A percentile compares a stretch with the other conserved stretches of the same genome.
Evolutionary conservation across 768 basidiomycete genomes (phyloP).

Genomic region (Pholiota microspora): DNA sequence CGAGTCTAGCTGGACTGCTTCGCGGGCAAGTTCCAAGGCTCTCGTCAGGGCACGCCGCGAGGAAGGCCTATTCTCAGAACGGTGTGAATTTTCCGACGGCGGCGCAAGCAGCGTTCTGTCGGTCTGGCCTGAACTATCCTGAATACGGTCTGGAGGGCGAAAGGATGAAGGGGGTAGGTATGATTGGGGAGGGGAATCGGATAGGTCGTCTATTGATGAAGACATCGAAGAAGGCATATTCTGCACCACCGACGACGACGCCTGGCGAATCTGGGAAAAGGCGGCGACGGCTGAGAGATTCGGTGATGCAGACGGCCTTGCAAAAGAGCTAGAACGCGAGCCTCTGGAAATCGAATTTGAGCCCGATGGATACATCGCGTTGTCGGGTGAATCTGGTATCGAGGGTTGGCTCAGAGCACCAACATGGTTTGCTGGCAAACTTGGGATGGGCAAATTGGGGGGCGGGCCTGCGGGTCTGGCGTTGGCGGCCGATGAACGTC

Average conservation of each 20-base stretch:
- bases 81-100: conserved; percentile 29
- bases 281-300: conserved; percentile 58
- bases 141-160: conserved; percentile 23
- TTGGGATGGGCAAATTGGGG: conserved; percentile 73
- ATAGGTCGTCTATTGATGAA: conserved; percentile 47
- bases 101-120: conserved; percentile 24
- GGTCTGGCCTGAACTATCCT: conserved; percentile 21
- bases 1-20: conserved; percentile 86
- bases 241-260: conserved; percentile 25
- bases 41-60: conserved; percentile 84
- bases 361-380: conserved; percentile 17
- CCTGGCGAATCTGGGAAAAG: conserved; percentile 53
- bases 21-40: conserved; percentile 84
- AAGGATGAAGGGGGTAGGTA: conserved; percentile 41
- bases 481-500: conserved; percentile 68
- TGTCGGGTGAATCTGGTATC: conserved; percentile 20
- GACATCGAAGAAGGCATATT: conserved; percentile 28
- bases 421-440: conserved; percentile 43
- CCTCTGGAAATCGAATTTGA: conserved; percentile 24
- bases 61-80: conserved; percentile 61
- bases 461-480: conserved; percentile 69
- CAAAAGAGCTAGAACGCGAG: conserved; percentile 35
- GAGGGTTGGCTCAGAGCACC: conserved; percentile 17
- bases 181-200: conserved; percentile 57
- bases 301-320: conserved; percentile 39